These are phyloP conservation scores for Cruciata laevipes DNA, from an alignment of 257 asterid genomes.

Conservation along the genomic window DNA sequence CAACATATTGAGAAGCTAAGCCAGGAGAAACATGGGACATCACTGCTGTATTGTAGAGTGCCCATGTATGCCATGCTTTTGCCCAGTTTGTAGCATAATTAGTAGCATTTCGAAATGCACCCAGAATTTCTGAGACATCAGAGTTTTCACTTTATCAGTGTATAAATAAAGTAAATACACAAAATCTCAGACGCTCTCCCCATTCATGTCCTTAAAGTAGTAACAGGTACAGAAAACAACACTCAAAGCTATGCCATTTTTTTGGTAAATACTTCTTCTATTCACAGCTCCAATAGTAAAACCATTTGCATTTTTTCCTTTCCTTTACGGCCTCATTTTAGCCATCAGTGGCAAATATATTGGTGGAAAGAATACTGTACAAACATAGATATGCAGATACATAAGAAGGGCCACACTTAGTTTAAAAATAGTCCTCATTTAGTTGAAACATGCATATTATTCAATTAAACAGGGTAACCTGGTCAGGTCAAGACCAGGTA, in stretches of 20 bases:
- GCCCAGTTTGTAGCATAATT: constrained; percentile 85
- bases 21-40: constrained; percentile 83
- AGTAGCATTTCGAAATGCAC: constrained; percentile 80
- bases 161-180: not conserved
- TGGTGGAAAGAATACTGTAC: not conserved
- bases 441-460: not conserved
- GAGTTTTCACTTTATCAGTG: not conserved
- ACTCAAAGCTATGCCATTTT: not conserved
- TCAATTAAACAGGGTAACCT: not conserved
- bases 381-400: not conserved
- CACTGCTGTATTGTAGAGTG: constrained; percentile 94
- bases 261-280: not conserved
- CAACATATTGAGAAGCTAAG: constrained; percentile 76
- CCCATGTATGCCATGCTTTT: constrained; percentile 99
- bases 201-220: not conserved
- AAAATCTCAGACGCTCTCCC: not conserved
- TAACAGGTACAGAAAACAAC: not conserved
- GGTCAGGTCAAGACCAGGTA: not conserved
- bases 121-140: constrained; percentile 59
- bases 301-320: not conserved
- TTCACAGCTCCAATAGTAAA: not conserved
- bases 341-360: not conserved
- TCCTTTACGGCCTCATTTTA: not conserved
- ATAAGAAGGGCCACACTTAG: too few relatives aligned
- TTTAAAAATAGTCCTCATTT: not conserved